Base-by-base conservation (phyloP, 371 early-diverging fungal genomes). In the Mortierella sp. region DNA sequence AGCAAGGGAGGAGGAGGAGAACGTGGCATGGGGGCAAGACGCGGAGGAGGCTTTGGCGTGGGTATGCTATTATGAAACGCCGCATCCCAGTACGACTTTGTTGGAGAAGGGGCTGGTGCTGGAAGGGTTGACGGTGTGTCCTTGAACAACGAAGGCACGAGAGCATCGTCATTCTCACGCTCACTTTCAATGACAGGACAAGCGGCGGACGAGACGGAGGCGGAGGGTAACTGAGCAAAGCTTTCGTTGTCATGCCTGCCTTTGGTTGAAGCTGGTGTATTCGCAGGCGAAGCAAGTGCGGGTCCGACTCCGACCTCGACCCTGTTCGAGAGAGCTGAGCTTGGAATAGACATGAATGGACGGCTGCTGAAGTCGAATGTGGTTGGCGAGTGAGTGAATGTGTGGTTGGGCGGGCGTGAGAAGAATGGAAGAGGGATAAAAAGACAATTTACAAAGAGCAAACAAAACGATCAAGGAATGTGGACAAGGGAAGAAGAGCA, bases 1-100 rank as follows among this genome's bases (percentile, higher is more conserved):
- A 52, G 8, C 15, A 64, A 39, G 2, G 69, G 60, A 0, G 69
- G 69, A 4, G 72, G 66, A 5, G 66, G 53, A 44, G 70, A 57
- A 42, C 58, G 23, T 4, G 69, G 69, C 54, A 75, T 75, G 41
- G 76, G 76, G 7, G 76, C 76, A 24, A 75, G 41, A 4, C 76
- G 76, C 2, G 76, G 76, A 1, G 76, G 76, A 2, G 76, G 76
- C 48, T 52, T 68, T 3, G 76, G 76, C 4, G 76, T 75, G 6
- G 76, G 76, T 1, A 60, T 68, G 57, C 56, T 58, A 41, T 7
- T 60, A 57, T 44, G 48, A 47, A 75, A 75, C 24, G 60, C 50
- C 26, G 55, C 43, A 44, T 75, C 69, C 70, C 69, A 75, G 53
- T 41, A 34, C 4, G 76, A 57, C 27, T 53, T 59, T 21, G 57